Base-by-base conservation (phyloP, 2,329 filamentous ascomycete species). In the Drechslerella coelobrocha region DNA sequence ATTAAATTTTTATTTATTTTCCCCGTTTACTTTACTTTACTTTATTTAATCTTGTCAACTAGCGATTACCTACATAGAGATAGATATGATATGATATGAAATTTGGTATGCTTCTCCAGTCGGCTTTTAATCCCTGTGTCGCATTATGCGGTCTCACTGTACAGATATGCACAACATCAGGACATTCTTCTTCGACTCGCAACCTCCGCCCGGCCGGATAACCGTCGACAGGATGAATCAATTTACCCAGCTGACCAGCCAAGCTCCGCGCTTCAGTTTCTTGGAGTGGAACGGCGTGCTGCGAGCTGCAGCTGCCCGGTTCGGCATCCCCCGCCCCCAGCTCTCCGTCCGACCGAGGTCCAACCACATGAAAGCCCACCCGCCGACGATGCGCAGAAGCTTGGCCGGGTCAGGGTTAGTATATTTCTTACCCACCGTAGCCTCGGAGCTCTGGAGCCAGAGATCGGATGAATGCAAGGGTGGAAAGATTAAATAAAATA, bases 291-390 rank as follows among this genome's bases (percentile, higher is more conserved):
- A 6, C 12, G 29, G 29, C 54, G 34, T 39, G 41, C 54, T 41
- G 47, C 7, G 8, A 24, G 24, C 61, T 31, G 12, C 56, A 69
- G 43, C 56, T 69, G 55, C 65, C 65, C 57, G 45, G 65, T 69
- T 69, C 65, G 65, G 65, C 45, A 47, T 41, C 53, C 66, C 53
- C 66, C 66, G 66, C 27, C 48, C 26, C 47, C 57, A 29, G 31
- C n/a, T 39, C 62, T 71, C 66, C 66, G 62, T 63, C 66, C 66
- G 66, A 71, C 66, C 66, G 66, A 71, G 66, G 66, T 71, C 62
- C 59, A 63, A 71, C 59, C 66, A 71, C 66, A 71, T 71, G 66
- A 71, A 71, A 71, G 17, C 21, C 61, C 21, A 26, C 45, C 53
- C 47, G 52, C 37, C 45, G 29, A 24, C 21, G 26, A 24, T 31